Percentiles rank a stretch among this genome's conserved stretches.
These are phyloP conservation scores for Clausena lansium DNA, from an alignment of 345 rosid genomes.

Conservation along the genomic window DNA sequence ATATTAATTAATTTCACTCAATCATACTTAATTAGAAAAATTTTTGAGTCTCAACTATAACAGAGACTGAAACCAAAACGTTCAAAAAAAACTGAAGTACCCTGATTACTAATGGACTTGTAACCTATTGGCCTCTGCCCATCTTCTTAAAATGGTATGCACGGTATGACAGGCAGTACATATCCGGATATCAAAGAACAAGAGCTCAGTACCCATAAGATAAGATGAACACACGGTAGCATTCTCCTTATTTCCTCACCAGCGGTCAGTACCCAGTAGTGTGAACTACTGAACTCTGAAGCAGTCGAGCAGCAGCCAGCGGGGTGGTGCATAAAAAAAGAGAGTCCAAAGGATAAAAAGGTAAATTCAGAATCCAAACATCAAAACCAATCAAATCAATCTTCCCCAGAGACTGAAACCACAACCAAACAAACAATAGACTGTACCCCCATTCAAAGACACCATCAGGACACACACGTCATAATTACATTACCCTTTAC, in stretches of 20 bases:
- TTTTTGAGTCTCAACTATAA: too few relatives aligned
- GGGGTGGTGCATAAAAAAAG: background rate
- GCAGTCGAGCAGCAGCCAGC: background rate
- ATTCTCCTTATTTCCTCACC: background rate
- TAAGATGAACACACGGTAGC: background rate
- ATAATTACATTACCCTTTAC: background rate
- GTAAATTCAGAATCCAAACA: background rate
- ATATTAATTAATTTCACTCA: too few relatives aligned
- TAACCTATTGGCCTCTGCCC: too few relatives aligned
- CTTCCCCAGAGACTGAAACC: background rate
- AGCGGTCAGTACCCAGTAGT: background rate
- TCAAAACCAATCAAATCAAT: background rate
- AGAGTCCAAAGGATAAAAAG: background rate
- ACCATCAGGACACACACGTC: constrained; percentile 20
- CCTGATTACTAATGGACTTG: too few relatives aligned
- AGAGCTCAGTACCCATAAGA: background rate
- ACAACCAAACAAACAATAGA: background rate
- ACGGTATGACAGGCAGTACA: too few relatives aligned
- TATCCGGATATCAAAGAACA: background rate
- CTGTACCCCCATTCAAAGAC: constrained; percentile 14
- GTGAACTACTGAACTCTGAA: too few relatives aligned
- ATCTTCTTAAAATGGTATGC: too few relatives aligned
- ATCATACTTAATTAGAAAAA: too few relatives aligned
- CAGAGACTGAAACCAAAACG: too few relatives aligned
- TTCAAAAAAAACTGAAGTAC: too few relatives aligned